Conservation (phyloP, 306 rosid genomes). For the Cucumis hystrix region DNA sequence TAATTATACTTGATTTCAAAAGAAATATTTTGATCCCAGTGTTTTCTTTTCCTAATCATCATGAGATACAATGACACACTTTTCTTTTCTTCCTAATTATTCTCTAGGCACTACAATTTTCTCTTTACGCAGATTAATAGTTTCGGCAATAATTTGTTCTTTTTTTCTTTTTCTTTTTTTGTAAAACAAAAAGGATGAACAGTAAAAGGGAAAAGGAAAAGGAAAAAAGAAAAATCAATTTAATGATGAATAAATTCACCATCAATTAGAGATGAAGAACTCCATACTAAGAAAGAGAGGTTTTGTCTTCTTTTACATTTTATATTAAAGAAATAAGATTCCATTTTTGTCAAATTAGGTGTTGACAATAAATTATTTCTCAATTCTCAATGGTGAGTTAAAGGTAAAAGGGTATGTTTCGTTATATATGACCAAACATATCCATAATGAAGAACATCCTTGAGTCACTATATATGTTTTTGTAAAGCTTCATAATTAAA, state of each 20-base stretch:
- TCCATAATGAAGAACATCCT: background rate
- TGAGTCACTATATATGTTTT: too few species aligned
- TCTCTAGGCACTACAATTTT: background rate
- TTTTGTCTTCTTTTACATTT: background rate
- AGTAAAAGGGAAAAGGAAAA: background rate
- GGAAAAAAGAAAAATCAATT: background rate
- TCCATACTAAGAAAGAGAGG: background rate
- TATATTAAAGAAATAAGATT: background rate
- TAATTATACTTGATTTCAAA: background rate
- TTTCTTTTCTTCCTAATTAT: background rate
- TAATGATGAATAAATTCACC: background rate
- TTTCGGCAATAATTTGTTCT: background rate
- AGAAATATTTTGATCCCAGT: background rate
- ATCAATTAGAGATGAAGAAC: background rate
- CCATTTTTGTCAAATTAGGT: background rate
- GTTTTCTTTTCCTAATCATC: background rate
- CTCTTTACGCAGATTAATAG: background rate
- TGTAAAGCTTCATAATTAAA: too few species aligned
- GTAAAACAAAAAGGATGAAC: background rate
- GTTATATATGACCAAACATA: background rate
- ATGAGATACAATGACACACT: background rate
- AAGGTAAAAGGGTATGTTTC: background rate
- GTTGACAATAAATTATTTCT: background rate
- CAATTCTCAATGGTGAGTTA: background rate
- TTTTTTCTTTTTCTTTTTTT: background rate